Conservation (phyloP, 2,329 filamentous ascomycete species). For the Aspergillus aculeatinus region DNA sequence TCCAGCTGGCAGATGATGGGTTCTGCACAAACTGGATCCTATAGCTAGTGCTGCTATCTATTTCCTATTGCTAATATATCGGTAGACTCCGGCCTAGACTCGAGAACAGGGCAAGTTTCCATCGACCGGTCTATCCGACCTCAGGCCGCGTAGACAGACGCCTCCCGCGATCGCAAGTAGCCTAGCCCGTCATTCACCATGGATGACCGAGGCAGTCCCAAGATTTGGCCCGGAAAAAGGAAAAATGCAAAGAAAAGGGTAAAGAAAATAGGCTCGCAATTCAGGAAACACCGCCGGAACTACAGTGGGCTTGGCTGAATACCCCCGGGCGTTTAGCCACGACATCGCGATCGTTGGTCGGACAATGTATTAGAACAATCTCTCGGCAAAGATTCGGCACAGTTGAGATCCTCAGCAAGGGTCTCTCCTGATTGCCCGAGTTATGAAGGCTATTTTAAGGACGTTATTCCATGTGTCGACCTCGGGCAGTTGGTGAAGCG, state of each 20-base stretch:
- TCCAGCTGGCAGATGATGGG: not conserved
- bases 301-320: not conserved
- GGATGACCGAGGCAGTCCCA: not conserved
- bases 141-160: conserved; percentile 5
- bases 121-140: not conserved
- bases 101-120: not conserved
- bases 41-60: not conserved
- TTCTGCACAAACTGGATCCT: no score
- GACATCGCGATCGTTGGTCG: not conserved
- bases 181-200: not conserved
- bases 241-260: not conserved
- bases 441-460: not conserved
- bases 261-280: not conserved
- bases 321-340: not conserved
- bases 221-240: not conserved
- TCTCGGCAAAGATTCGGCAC: not conserved
- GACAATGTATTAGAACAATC: not conserved
- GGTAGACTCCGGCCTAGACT: not conserved
- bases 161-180: not conserved
- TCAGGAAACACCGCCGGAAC: no score
- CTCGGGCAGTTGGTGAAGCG: not conserved
- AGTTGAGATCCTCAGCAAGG: not conserved
- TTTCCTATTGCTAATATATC: not conserved
- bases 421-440: not conserved
- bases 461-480: not conserved